These are phyloP conservation scores for Leishmania aethiopica DNA, from an alignment of 208 protist species.

Conservation along the genomic window DNA sequence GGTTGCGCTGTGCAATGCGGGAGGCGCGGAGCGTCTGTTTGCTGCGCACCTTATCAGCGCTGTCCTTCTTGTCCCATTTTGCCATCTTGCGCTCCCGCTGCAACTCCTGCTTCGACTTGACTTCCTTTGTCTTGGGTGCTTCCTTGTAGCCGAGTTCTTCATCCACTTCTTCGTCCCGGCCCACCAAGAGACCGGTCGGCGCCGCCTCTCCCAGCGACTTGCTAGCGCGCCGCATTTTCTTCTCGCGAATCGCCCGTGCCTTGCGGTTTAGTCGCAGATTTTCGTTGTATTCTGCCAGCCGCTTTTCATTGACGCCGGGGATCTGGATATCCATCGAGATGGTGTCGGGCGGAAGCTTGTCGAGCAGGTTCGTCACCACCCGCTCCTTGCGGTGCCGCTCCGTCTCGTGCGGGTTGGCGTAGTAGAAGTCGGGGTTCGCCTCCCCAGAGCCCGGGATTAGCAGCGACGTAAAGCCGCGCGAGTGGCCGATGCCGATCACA, in stretches of 20 bases:
- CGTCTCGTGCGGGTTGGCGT: conserved; percentile 94
- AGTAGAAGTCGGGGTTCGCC: conserved; percentile 93
- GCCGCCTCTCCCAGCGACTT: conserved; percentile 44
- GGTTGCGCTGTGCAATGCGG: conserved; percentile 59
- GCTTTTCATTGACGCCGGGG: conserved; percentile 78
- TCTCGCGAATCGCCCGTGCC: conserved; percentile 82
- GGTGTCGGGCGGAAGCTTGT: conserved; percentile 94
- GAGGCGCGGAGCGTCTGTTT: conserved; percentile 87
- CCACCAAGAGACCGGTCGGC: conserved; percentile 25
- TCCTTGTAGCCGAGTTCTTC: conserved; percentile 89
- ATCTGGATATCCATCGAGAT: conserved; percentile 92
- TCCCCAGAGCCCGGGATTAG: conserved; percentile 91
- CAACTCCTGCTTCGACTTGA: conserved; percentile 77
- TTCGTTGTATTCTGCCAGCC: conserved; percentile 84
- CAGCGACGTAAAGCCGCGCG: conserved; percentile 85
- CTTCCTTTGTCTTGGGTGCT: conserved; percentile 58
- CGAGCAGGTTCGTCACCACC: conserved; percentile 83
- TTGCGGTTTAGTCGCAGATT: conserved; percentile 81
- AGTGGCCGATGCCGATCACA: conserved; percentile 90
- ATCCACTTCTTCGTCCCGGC: conserved; percentile 82
- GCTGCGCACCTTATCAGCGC: conserved; percentile 84
- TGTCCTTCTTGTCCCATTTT: conserved; percentile 92
- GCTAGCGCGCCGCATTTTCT: conserved; percentile 77
- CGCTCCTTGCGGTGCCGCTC: conserved; percentile 89
- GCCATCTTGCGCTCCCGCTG: conserved; percentile 81